phyloP scores from a whole-genome alignment of 2,329 filamentous ascomycete genomes.

The Sclerotinia nivalis region DNA sequence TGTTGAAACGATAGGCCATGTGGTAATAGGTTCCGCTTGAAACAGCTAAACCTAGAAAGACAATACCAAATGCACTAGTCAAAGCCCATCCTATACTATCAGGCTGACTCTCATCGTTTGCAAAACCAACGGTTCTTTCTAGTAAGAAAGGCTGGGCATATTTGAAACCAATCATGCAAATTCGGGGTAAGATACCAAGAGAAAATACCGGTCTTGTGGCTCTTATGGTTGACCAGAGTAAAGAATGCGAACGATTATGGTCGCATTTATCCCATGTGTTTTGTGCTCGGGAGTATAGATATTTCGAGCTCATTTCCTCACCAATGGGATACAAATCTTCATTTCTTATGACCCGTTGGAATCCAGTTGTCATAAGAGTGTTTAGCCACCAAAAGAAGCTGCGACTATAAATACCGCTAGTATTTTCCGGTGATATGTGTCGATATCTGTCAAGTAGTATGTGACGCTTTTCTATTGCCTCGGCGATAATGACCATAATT shows the following conservation, averaged over 20 bases:
- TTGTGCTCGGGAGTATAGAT: conserved; percentile 26
- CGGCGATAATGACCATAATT: conserved; percentile 39
- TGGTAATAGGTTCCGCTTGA: conserved; percentile 32
- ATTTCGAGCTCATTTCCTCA: conserved; percentile 32
- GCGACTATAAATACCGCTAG: conserved; percentile 45
- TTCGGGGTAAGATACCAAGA: conserved; percentile 25
- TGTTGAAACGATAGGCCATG: conserved; percentile 29
- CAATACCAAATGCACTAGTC: conserved; percentile 30
- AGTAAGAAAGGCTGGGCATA: conserved; percentile 32
- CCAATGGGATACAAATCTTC: conserved; percentile 44
- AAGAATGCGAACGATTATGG: conserved; percentile 22
- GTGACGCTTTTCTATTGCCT: conserved; percentile 45
- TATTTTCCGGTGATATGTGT: conserved; percentile 44
- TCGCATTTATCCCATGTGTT: conserved; percentile 26
- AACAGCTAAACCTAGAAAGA: conserved; percentile 38
- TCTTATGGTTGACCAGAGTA: conserved; percentile 33
- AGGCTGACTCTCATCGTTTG: conserved; percentile 20
- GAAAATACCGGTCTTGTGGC: conserved; percentile 29
- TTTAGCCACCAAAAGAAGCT: conserved; percentile 47
- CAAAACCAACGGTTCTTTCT: conserved; percentile 25
- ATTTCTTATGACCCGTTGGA: conserved; percentile 42
- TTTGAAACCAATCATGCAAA: conserved; percentile 28
- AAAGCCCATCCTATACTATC: conserved; percentile 31
- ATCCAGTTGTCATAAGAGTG: conserved; percentile 44
- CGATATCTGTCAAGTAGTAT: conserved; percentile 40